These are phyloP conservation scores for Aplosporella prunicola DNA, from an alignment of 2,329 filamentous ascomycete species.

Conservation along the genomic window DNA sequence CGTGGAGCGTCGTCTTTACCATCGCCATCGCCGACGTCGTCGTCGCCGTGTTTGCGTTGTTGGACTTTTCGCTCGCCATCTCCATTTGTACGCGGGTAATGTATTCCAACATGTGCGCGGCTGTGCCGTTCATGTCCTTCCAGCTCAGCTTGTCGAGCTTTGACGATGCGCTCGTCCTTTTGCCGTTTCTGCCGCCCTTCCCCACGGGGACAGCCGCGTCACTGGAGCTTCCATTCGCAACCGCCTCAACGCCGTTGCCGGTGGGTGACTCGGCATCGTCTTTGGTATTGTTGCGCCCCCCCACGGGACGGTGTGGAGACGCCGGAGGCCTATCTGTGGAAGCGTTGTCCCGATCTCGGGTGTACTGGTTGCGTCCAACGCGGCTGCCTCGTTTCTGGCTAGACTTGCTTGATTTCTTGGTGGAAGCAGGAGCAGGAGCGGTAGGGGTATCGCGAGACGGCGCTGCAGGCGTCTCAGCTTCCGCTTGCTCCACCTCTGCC, in stretches of 20 bases:
- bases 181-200: slow-evolving; percentile 31
- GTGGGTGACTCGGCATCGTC: slow-evolving; percentile 6
- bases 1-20: slow-evolving; percentile 16
- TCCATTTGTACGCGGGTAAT: slow-evolving; percentile 85
- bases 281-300: slow-evolving; percentile 4
- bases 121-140: slow-evolving; percentile 79
- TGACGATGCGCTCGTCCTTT: slow-evolving; percentile 21
- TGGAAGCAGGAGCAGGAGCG: not conserved
- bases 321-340: slow-evolving; percentile 5
- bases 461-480: not conserved
- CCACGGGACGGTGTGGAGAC: slow-evolving; percentile 3
- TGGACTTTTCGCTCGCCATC: slow-evolving; percentile 56
- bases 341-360: slow-evolving; percentile 18
- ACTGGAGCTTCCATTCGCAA: slow-evolving; percentile 29
- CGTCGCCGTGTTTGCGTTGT: too few species aligned
- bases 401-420: slow-evolving; percentile 6
- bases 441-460: slow-evolving; percentile 8
- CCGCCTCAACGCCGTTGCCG: slow-evolving; percentile 20
- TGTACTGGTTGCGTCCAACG: slow-evolving; percentile 31
- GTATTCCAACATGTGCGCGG: slow-evolving; percentile 77
- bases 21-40: slow-evolving; percentile 17
- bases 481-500: slow-evolving; percentile 22
- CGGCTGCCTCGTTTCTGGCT: slow-evolving; percentile 11
- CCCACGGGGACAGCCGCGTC: slow-evolving; percentile 18
- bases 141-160: slow-evolving; percentile 58